These are phyloP conservation scores for Crepidotus variabilis DNA, from an alignment of 768 basidiomycete genomes.

Conservation along the genomic window DNA sequence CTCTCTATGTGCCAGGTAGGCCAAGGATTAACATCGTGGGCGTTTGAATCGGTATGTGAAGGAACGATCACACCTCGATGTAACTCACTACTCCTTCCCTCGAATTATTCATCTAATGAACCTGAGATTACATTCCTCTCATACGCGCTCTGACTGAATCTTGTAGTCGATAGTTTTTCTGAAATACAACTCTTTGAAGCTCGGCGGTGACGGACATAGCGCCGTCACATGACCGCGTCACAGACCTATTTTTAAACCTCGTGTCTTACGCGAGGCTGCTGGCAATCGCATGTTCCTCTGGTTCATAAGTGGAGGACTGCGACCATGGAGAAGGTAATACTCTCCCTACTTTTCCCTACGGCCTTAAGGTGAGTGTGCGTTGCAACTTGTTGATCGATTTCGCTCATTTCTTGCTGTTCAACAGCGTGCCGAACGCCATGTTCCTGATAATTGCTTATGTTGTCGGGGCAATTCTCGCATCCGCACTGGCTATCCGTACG, in stretches of 20 bases:
- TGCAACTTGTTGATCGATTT: conserved; percentile 2
- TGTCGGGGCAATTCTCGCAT: conserved; percentile 11
- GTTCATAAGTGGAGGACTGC: conserved; percentile 4
- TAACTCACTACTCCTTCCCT: too few relatives aligned
- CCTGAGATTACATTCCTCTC: too few relatives aligned
- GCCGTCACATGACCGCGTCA: neutral
- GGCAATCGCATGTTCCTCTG: conserved; percentile 9
- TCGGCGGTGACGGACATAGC: neutral
- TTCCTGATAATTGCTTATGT: conserved; percentile 15
- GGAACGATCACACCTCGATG: too few relatives aligned
- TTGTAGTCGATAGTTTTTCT: too few relatives aligned
- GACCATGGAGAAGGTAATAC: conserved; percentile 1
- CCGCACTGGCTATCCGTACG: conserved; percentile 13
- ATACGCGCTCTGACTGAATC: too few relatives aligned
- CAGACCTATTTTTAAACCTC: conserved; percentile 15
- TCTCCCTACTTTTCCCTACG: conserved; percentile 11
- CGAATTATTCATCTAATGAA: too few relatives aligned
- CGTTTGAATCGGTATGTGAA: too few relatives aligned
- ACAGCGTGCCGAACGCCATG: neutral
- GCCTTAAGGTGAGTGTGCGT: conserved; percentile 13
- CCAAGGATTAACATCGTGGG: too few relatives aligned
- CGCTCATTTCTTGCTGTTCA: neutral
- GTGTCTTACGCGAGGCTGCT: conserved; percentile 12
- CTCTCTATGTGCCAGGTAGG: too few relatives aligned
- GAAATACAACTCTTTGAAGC: too few relatives aligned